Evolutionary conservation across 2,329 filamentous ascomycete species (phyloP), one percentile per base, ranked within the genome.

Genomic region (Acrodontium crateriforme): DNA sequence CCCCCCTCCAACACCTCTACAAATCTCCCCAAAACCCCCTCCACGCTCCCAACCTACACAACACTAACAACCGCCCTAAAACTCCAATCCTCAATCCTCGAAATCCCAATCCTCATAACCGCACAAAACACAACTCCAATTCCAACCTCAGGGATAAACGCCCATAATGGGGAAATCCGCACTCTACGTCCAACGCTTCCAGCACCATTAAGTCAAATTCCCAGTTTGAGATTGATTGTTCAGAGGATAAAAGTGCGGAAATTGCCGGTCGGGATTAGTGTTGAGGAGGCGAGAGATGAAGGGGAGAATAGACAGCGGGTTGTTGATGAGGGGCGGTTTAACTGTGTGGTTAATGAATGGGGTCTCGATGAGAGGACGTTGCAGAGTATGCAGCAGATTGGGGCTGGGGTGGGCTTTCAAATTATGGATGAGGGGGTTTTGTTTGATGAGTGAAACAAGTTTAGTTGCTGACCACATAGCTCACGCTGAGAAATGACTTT

Each of bases 211-310:
- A 41, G 48, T 1, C 26, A 29, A 0, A 28, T 47, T 4, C 27
- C 40, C 1, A 45, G 47, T 1, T 42, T 55, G 2, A 40, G 55
- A 0, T 29, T 63, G 1, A 42, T 47, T 8, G 36, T 61, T 1
- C 30, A 45, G 9, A 39, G 54, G 8, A 42, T 49, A 1, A 40
- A 44, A 2, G 51, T 59, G 4, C 18, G 46, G 5, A 50, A 46
- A 21, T 58, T 63, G 30, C 47, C 49, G 6, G 35, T 47, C 4
- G 52, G 42, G 6, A 45, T 58, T 13, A 55, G 53, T 36, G 37
- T 54, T 1, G 47, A 54, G 25, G 52, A 60, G 29, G 56, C 54
- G 2, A 38, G 47, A 29, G 36, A 33, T 9, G 57, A 62, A 37
- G 42, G 40, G 6, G 36, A 14, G 28, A 38, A 44, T 32, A 36